These are phyloP conservation scores for Vitis cinerea DNA, from an alignment of 164 flowering plant genomes.

Conservation along the genomic window DNA sequence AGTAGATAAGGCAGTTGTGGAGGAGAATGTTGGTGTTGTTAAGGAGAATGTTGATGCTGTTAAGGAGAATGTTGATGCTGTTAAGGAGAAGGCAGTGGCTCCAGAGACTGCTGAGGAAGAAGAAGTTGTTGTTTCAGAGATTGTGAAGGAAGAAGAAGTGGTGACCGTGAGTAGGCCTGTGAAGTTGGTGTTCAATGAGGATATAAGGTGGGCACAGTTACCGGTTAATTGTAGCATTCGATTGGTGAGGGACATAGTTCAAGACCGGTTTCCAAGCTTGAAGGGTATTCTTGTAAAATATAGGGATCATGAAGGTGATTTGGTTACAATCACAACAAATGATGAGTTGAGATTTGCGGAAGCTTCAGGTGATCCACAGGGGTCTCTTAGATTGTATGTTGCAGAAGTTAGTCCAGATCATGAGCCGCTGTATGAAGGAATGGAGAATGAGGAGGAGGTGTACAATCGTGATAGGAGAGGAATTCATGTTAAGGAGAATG, in stretches of 20 bases:
- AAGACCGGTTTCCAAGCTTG: slow-evolving; percentile 42
- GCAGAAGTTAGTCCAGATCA: slow-evolving; percentile 38
- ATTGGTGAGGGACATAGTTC: slow-evolving; percentile 38
- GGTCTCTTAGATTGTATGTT: slow-evolving; percentile 38
- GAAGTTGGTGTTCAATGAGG: slow-evolving; percentile 48
- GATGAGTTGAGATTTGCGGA: slow-evolving; percentile 46
- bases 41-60: background rate
- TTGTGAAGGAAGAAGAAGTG: slow-evolving; percentile 25
- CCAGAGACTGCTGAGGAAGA: slow-evolving; percentile 17
- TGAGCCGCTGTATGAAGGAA: slow-evolving; percentile 41
- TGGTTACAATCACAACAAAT: slow-evolving; percentile 49
- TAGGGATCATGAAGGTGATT: slow-evolving; percentile 49
- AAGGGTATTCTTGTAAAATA: slow-evolving; percentile 50
- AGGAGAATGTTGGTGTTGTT: slow-evolving; percentile 7
- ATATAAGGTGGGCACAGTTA: slow-evolving; percentile 50
- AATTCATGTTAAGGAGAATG: slow-evolving; percentile 30
- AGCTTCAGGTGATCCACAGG: slow-evolving; percentile 15
- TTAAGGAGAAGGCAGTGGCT: slow-evolving; percentile 8
- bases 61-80: background rate
- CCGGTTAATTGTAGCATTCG: slow-evolving; percentile 36
- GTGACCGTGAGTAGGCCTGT: slow-evolving; percentile 34
- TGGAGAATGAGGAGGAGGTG: slow-evolving; percentile 19
- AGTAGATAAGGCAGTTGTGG: slow-evolving; percentile 5
- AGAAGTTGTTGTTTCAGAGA: slow-evolving; percentile 8
- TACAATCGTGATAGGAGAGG: slow-evolving; percentile 10